Evolutionary conservation across 2,329 filamentous ascomycete species (phyloP), one percentile per base, ranked within the genome.

Genomic region (Sporothrix brunneoviolacea): DNA sequence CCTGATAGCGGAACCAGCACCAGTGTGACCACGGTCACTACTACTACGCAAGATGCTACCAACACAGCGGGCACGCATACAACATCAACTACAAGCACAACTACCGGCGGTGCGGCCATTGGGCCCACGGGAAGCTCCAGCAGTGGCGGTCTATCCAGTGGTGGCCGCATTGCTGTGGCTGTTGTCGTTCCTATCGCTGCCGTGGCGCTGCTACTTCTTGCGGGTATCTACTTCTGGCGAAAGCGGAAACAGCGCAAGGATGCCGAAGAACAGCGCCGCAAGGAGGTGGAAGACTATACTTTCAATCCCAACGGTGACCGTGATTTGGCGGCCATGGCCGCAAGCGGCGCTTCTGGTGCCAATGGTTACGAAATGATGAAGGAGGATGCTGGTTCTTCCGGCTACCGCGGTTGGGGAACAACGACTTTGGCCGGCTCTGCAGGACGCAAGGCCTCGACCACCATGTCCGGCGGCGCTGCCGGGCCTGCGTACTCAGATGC

Each of bases 291-390:
- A 66, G 93, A 97, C 64, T 97, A 97, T 65, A 85, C 87, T 28
- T 97, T 91, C 74, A 97, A 97, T 66, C 93, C 93, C n/a, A 97
- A 97, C 68, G 84, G 90, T 54, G 91, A 96, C 64, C 89, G 91
- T 1, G 89, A 86, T 1, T 74, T 95, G 12, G 78, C 70, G 7
- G 70, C 71, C 10, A 65, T 78, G 49, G 60, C 58, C 8, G 60
- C 50, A 0, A 52, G 48, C 12, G 73, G 68, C 12, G 64, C 67
- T 35, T 64, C 64, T 32, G 67, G 68, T 18, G 62, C 61, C 6
- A 80, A 77, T 48, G 77, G 76, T 48, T 70, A 77, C 37, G 82
- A 82, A 59, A 83, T 91, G 65, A 90, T 91, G 84, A 77, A 81
- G 52, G 88, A 95, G 62, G 86, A 89, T 56, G 77, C 79, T 52